Evolutionary conservation across 768 basidiomycete genomes (phyloP), one percentile per base, ranked within the genome.

Genomic region (Leucocoprinus leucothites): DNA sequence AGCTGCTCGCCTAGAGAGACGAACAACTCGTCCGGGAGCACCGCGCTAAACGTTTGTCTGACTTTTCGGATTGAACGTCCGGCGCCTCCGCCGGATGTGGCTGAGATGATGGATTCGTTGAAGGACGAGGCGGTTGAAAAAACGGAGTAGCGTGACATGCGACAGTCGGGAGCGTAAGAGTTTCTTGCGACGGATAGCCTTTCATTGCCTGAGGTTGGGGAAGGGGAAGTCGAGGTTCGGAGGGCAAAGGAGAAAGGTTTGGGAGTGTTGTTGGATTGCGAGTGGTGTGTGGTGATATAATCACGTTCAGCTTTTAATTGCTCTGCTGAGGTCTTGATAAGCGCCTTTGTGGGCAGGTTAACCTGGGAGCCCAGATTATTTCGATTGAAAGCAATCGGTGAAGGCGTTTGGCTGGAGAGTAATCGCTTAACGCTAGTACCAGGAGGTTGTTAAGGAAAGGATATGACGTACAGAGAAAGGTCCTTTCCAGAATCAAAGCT

Each of bases 1-100:
- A 91, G 69, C 34, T 71, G 72, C 65, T 92, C 87, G 36, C 86
- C 85, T 11, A 76, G 62, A 18, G 73, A 64, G 56, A 87, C 56
- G 31, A 83, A 69, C 24, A 91, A 73, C 65, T 92, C 89, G 67
- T 92, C 89, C 0, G 87, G 85, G 2, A 91, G 80, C 21, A 87
- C 76, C 7, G 89, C 85, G 51, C 71, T 74, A 65, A 89, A 91
- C 1, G 79, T 51, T 63, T 89, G 88, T 28, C 78, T 81, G 56
- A 89, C 79, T 67, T 80, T 81, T 60, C 82, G 81, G 22, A 68
- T 63, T 1, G 69, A 67, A 3, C 75, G 53, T 9, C 74, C 34
- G 67, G 56, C 34, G 72, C 61, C 35, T 56, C 65, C 36, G 64
- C 53, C 36, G 14, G 65, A 63, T 42, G 55, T 48, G 41, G 69